Evolutionary conservation across 2,329 filamentous ascomycete genomes (phyloP), one percentile per base, ranked within the genome.

Genomic region (Sporothrix globosa): DNA sequence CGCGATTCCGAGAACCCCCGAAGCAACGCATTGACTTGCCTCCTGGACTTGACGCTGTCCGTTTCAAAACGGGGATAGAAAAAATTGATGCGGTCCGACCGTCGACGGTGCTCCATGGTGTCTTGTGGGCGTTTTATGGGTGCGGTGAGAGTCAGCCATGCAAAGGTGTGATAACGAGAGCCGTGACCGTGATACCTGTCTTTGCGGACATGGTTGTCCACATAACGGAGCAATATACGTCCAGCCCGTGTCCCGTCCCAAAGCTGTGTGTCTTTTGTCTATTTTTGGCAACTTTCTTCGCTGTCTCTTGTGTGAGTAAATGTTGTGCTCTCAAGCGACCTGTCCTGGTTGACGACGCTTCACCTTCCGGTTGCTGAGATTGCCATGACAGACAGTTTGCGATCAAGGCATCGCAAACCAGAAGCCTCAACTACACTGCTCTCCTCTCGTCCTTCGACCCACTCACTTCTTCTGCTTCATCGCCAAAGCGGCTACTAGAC

Each of bases 1-100:
- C 66, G 70, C 44, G 58, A 65, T 69, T 50, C 70, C 70, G 70
- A 71, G 70, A 71, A 56, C 6, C 56, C 34, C 70, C 70, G 70
- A 71, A 46, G 10, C 52, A 30, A 30, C 52, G 34, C 50, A 56
- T 67, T 67, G 13, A 21, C 14, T 60, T 60, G 13, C 24, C n/a
- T 21, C 19, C 46, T 60, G 17, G 56, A 10, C 56, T 60, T 41
- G 34, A 24, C 56, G 21, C 10, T 46, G 58, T 50, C 61, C 61
- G 61, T 65, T 50, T 65, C 27, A 34, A 65, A 65, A 65, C 58
- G 58, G 58, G 39, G 11, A 34, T 17, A 39, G 58, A 11, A 27
- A 63, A 63, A 44, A 46, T 3, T 17, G n/a, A 27, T 27, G 39
- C 58, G 21, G 41, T 46, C 19, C 19, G 41, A 50, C 19, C 6